These are phyloP conservation scores for Pythium vanterpoolii DNA, from an alignment of 352 stramenopile species.

Conservation along the genomic window DNA sequence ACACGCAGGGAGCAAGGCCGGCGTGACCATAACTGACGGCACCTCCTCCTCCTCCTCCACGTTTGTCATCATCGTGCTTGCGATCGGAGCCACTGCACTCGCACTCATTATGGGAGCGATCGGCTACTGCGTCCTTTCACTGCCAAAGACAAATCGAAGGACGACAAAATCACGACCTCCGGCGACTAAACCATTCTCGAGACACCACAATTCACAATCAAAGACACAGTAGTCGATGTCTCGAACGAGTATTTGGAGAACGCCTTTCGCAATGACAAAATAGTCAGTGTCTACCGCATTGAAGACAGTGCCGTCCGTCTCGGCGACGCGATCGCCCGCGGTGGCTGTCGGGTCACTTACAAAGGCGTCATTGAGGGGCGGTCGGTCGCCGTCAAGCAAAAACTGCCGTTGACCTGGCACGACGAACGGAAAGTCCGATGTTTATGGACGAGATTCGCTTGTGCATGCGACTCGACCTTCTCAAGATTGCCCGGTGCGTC, in stretches of 20 bases:
- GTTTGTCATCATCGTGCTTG: background rate
- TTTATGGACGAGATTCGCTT: conserved; percentile 37
- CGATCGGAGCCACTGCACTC: background rate
- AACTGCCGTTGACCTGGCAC: conserved; percentile 12
- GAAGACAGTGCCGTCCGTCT: background rate
- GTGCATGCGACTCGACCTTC: conserved; percentile 26
- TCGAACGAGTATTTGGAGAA: background rate
- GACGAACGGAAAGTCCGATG: conserved; percentile 12
- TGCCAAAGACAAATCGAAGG: background rate
- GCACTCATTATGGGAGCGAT: background rate
- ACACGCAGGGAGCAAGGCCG: background rate
- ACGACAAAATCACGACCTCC: background rate
- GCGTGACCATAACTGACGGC: background rate
- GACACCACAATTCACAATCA: background rate
- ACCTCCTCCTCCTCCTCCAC: background rate
- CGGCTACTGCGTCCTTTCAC: background rate
- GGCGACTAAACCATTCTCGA: background rate
- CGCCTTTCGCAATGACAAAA: conserved; percentile 7
- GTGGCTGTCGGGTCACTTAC: conserved; percentile 15
- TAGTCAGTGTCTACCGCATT: conserved; percentile 1
- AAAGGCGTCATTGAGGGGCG: background rate
- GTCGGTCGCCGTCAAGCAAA: conserved; percentile 15
- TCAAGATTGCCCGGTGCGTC: conserved; percentile 30
- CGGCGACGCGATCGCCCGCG: background rate
- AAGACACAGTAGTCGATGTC: too few relatives aligned